A percentile compares a stretch with the other conserved stretches of the same genome.
Conservation (phyloP, 495 filamentous ascomycete species). For the Neurospora sp. region DNA sequence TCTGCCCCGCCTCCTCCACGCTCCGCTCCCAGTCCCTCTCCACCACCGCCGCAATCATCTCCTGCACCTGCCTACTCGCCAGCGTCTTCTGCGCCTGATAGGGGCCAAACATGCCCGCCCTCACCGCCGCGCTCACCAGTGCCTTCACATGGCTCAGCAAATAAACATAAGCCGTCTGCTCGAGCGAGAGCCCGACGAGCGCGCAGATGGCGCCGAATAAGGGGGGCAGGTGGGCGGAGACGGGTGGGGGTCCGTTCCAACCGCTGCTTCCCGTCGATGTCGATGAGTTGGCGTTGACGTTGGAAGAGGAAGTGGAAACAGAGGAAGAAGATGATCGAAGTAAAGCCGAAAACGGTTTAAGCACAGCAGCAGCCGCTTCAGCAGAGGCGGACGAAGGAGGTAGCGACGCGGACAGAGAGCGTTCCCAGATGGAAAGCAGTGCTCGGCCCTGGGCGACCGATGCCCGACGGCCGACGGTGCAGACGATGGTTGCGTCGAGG, state of each 20-base stretch:
- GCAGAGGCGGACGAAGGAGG: not conserved
- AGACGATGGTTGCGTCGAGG: slow-evolving; percentile 77
- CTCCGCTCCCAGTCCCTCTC: slow-evolving; percentile 44
- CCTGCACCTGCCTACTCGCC: slow-evolving; percentile 53
- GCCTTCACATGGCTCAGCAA: slow-evolving; percentile 83
- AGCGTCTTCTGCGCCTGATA: slow-evolving; percentile 81
- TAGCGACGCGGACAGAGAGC: slow-evolving; percentile 43
- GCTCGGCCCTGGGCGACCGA: slow-evolving; percentile 78
- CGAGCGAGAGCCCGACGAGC: slow-evolving; percentile 49
- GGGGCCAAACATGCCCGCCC: slow-evolving; percentile 81
- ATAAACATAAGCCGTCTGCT: slow-evolving; percentile 74
- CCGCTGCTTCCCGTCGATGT: not conserved
- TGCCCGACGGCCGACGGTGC: slow-evolving; percentile 78
- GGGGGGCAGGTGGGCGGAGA: slow-evolving; percentile 63
- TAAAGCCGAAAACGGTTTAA: slow-evolving; percentile 27
- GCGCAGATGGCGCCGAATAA: slow-evolving; percentile 66
- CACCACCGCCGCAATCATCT: slow-evolving; percentile 51
- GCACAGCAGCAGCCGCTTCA: slow-evolving; percentile 5
- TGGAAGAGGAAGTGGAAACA: not conserved
- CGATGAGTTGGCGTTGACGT: not conserved
- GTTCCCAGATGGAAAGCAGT: slow-evolving; percentile 81
- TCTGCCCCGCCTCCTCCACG: slow-evolving; percentile 77
- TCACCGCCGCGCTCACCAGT: slow-evolving; percentile 76
- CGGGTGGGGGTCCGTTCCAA: slow-evolving; percentile 19
- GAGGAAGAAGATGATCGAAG: slow-evolving; percentile 10